Base-by-base conservation (phyloP, 2,329 filamentous ascomycete genomes). In the Ilyonectria sp. region DNA sequence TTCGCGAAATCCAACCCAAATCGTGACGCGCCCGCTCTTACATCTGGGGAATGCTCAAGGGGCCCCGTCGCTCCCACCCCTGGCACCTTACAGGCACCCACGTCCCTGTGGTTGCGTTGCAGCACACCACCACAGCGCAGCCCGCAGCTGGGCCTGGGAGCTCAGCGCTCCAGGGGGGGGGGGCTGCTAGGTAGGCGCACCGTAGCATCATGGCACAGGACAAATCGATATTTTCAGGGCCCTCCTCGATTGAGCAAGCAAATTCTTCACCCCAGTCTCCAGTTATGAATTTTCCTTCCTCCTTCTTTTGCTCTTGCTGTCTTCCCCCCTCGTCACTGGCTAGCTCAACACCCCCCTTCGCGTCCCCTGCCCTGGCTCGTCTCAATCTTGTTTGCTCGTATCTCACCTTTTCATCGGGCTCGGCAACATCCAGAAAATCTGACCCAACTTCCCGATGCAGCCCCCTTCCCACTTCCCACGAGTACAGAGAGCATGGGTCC, bases 21-120 rank as follows among this genome's bases (percentile, higher is more conserved):
- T 40, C 55, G 54, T 29, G 49, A 56, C 31, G n/a, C 47, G 31
- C 56, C 56, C 56, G 62, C 62, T 60, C 21, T 65, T 44, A 71
- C 65, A 74, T 71, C 73, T 70, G 73, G 73, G 73, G 73, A 75
- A 75, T 74, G 70, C 56, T 69, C 70, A 58, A 74, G 69, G 71
- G 68, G 47, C 50, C 33, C 57, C 44, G 49, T 55, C 31, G 31
- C 17, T 31, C 29, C 58, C 29, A 53, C 47, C 57, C 57, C 47
- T 43, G 23, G 13, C 37, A 21, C 40, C 40, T 19, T 21, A 33
- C 53, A 63, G 52, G 46, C 46, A 54, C 40, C 57, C 44, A 60
- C 50, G 52, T 52, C 63, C 56, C 52, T 57, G 50, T 46, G 44
- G 19, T 56, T 31, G 43, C 33, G 19, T 56, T 31, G 43, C 33